Conservation (phyloP, 495 filamentous ascomycete genomes). For the Tuber brumale region DNA sequence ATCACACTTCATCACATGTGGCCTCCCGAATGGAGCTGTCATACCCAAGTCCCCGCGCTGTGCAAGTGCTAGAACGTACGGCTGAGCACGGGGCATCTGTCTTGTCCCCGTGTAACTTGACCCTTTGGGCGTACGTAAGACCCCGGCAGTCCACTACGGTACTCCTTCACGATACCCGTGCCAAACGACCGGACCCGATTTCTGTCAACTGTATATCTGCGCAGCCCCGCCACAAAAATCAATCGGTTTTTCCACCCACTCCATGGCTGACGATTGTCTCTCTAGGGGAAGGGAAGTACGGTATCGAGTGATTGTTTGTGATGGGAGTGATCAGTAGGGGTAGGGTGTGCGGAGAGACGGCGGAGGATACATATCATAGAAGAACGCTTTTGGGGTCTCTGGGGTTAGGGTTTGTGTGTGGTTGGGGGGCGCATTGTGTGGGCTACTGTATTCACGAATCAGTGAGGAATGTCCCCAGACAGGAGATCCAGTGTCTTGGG, state of each 20-base stretch:
- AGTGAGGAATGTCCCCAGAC: background rate
- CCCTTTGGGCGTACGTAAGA: background rate
- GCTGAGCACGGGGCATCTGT: background rate
- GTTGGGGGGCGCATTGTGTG: background rate
- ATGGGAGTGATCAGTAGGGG: background rate
- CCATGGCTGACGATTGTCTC: background rate
- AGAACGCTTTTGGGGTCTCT: background rate
- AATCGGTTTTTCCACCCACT: background rate
- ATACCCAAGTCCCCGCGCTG: background rate
- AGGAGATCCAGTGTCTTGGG: background rate
- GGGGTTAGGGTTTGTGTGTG: background rate
- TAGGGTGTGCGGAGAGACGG: too few species aligned
- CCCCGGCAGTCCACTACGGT: background rate
- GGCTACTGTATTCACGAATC: background rate
- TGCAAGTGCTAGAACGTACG: background rate
- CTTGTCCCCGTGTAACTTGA: background rate
- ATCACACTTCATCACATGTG: background rate
- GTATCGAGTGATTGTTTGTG: background rate
- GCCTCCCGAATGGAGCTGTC: background rate
- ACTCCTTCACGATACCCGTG: too few species aligned
- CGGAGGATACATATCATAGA: background rate
- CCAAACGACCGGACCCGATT: too few species aligned
- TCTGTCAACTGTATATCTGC: background rate
- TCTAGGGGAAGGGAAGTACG: background rate
- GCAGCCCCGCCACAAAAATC: background rate